A percentile compares a stretch with the other conserved stretches of the same genome.
Evolutionary conservation across 768 basidiomycete species (phyloP).

Genomic region (Suillus clintonianus): DNA sequence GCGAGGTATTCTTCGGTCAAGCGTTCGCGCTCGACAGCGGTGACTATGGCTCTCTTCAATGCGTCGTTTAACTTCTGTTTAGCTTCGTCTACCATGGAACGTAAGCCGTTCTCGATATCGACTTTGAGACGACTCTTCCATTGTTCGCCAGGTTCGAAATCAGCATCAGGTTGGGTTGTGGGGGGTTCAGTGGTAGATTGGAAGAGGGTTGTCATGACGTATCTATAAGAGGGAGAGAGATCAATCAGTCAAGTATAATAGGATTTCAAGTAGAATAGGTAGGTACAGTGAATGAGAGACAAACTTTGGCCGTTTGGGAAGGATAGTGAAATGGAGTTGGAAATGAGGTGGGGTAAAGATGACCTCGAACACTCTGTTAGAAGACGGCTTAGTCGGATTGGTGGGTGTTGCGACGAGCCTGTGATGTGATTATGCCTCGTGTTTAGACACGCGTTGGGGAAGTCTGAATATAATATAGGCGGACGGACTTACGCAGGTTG

Average conservation of each 20-base stretch:
- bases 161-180: constrained; percentile 13
- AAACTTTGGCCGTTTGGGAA: neutral
- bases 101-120: constrained; percentile 51
- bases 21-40: constrained; percentile 34
- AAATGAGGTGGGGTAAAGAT: constrained; percentile 13
- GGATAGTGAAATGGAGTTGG: constrained; percentile 12
- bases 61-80: constrained; percentile 57
- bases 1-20: constrained; percentile 40
- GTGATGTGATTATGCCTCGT: constrained; percentile 56
- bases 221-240: neutral
- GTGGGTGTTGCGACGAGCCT: constrained; percentile 23
- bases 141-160: constrained; percentile 52
- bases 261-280: constrained; percentile 2
- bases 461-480: constrained; percentile 13
- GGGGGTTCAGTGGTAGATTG: constrained; percentile 15
- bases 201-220: constrained; percentile 26
- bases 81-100: constrained; percentile 55
- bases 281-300: constrained; percentile 2
- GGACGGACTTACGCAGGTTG: constrained; percentile 18
- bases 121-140: constrained; percentile 53
- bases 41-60: constrained; percentile 44
- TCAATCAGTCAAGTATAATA: neutral
- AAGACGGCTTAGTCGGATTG: constrained; percentile 13
- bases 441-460: constrained; percentile 52
- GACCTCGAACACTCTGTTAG: constrained; percentile 17